Base-by-base conservation (phyloP, 257 asterid species). In the Solanum medicagineum region DNA sequence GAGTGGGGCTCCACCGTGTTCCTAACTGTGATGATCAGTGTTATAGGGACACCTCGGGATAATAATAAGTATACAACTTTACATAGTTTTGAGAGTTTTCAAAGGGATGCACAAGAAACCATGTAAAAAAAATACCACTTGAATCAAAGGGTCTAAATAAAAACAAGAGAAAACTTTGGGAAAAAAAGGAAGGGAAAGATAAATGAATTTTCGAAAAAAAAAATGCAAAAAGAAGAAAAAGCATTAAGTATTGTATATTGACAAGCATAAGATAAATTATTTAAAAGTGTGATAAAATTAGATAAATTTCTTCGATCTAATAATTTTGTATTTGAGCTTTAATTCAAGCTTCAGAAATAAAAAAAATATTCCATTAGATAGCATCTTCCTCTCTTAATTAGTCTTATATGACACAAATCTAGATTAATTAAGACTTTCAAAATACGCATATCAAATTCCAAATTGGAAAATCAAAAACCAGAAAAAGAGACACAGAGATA, bases 381-480 rank as follows among this genome's bases (percentile, higher is more conserved):
- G 5, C 9, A 44, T 44, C 10, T 44, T 44, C 47, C 47, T 8
- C 47, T 44, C 7, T 8, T 44, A 55, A 20, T 17, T 10, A 55
- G 0, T 17, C 10, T 55, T 55, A 19, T 19, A 56, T 0, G 11
- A 5, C 19, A 1, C 1, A 59, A 59, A 59, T n/a, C 10, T 59
- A 59, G 4, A 59, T 59, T 59, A 4, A n/a, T 10, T 4, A 1
- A n/a, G 1, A 0, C 29, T 59, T n/a, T n/a, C 1, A n/a, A 59
- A 59, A 0, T 1, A 9, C 0, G 3, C 10, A n/a, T n/a, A 4
- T 59, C 4, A 1, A n/a, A n/a, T 59, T 20, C 4, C n/a, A 13
- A 1, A 5, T 59, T 9, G 14, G 7, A 6, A 59, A 59, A 20
- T 59, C 10, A 24, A 59, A 20, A 20, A 59, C 29, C 66, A 10